These are phyloP conservation scores for Mortierella sp. DNA, from an alignment of 371 early-diverging fungal genomes.

Conservation along the genomic window DNA sequence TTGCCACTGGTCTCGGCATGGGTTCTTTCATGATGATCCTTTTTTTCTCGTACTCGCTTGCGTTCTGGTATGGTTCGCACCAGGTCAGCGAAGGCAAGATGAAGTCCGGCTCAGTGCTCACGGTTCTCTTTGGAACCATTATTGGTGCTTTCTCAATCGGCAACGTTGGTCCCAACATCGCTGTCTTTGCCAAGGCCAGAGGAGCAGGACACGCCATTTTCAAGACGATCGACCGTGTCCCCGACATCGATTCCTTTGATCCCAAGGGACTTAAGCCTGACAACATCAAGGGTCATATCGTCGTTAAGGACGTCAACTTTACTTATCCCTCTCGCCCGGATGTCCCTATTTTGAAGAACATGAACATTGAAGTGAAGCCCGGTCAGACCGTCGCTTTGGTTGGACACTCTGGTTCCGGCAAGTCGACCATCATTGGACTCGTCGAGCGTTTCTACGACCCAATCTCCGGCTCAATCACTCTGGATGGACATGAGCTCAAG, in stretches of 20 bases:
- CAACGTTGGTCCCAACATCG: constrained; percentile 65
- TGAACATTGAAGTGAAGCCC: constrained; percentile 71
- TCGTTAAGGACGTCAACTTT: constrained; percentile 77
- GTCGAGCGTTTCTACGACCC: constrained; percentile 93
- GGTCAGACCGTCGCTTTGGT: constrained; percentile 85
- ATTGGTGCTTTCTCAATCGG: constrained; percentile 68
- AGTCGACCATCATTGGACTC: constrained; percentile 89
- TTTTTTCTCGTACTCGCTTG: constrained; percentile 74
- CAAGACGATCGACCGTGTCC: constrained; percentile 77
- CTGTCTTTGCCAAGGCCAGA: constrained; percentile 69
- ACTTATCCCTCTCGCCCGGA: constrained; percentile 81
- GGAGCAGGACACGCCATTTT: constrained; percentile 76
- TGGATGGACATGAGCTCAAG: constrained; percentile 80
- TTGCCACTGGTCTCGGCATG: constrained; percentile 56
- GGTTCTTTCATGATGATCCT: constrained; percentile 71
- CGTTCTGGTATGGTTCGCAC: constrained; percentile 81
- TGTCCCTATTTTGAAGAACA: constrained; percentile 69
- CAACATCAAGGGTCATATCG: constrained; percentile 71
- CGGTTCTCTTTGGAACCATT: constrained; percentile 74
- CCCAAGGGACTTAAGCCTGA: constrained; percentile 63
- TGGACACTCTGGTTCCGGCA: constrained; percentile 89
- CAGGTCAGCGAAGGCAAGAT: constrained; percentile 59
- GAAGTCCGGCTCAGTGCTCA: constrained; percentile 60
- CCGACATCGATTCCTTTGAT: constrained; percentile 69
- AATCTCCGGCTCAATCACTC: constrained; percentile 62